Evolutionary conservation across 1,284 basidiomycete genomes (phyloP).

Genomic region (Tylopilus sp.): DNA sequence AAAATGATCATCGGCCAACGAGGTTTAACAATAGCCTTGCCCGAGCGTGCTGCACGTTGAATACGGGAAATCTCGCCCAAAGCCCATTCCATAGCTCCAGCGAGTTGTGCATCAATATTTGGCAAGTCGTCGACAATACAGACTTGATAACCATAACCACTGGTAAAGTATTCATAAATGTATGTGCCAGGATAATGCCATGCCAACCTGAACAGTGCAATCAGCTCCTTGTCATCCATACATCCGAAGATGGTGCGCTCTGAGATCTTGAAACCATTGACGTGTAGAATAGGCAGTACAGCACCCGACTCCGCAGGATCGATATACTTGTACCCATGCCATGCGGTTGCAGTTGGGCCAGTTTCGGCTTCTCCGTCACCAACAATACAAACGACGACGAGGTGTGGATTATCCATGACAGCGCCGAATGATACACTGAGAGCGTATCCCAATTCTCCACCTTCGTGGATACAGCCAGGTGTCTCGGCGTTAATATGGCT

Average conservation of each 20-base stretch:
- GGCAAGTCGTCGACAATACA: slow-evolving; percentile 76
- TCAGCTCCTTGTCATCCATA: slow-evolving; percentile 86
- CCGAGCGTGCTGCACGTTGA: slow-evolving; percentile 73
- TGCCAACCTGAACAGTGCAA: slow-evolving; percentile 54
- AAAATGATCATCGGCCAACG: slow-evolving; percentile 85
- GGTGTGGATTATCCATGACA: slow-evolving; percentile 86
- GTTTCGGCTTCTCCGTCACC: slow-evolving; percentile 90
- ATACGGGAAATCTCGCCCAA: slow-evolving; percentile 75
- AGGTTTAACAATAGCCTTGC: slow-evolving; percentile 77
- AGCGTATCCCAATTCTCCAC: slow-evolving; percentile 87
- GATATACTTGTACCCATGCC: slow-evolving; percentile 86
- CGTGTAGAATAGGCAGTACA: slow-evolving; percentile 83
- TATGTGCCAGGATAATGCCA: not conserved
- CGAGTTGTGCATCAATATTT: slow-evolving; percentile 68
- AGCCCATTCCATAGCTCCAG: slow-evolving; percentile 81
- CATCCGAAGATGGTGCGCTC: slow-evolving; percentile 85
- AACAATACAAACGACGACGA: slow-evolving; percentile 75
- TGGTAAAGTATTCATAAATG: slow-evolving; percentile 24
- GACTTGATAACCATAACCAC: slow-evolving; percentile 85
- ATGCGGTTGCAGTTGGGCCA: slow-evolving; percentile 80
- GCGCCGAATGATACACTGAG: slow-evolving; percentile 81
- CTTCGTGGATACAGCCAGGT: slow-evolving; percentile 87
- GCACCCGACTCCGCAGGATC: slow-evolving; percentile 90
- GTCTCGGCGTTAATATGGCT: slow-evolving; percentile 78
- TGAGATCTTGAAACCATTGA: slow-evolving; percentile 85